Conservation (phyloP, 1,139 yeast species). For the Citeromyces siamensis region DNA sequence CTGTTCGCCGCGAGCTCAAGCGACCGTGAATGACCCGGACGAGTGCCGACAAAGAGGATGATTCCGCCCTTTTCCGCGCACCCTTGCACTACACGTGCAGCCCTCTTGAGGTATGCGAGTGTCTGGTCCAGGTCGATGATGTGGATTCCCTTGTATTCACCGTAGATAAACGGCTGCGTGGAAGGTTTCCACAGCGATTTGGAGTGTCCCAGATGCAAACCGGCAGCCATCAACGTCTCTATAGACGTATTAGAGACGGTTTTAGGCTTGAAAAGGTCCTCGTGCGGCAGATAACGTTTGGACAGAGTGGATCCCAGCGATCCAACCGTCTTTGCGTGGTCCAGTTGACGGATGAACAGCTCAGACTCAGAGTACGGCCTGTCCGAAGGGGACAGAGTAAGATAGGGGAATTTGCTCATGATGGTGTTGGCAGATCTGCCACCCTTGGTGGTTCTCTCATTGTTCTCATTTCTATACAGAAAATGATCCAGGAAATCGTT, state of each 20-base stretch:
- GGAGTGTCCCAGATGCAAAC: slow-evolving; percentile 90
- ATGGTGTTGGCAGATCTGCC: slow-evolving; percentile 5
- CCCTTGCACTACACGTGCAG: slow-evolving; percentile 69
- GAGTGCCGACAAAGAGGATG: slow-evolving; percentile 75
- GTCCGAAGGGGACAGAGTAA: slow-evolving; percentile 20
- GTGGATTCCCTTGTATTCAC: slow-evolving; percentile 80
- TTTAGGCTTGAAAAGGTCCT: slow-evolving; percentile 49
- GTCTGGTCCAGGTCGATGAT: slow-evolving; percentile 86
- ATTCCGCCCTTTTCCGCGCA: slow-evolving; percentile 79
- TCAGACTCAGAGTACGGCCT: slow-evolving; percentile 66
- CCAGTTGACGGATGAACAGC: slow-evolving; percentile 57
- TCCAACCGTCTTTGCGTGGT: slow-evolving; percentile 36
- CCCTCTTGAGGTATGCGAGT: slow-evolving; percentile 59
- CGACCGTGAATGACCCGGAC: slow-evolving; percentile 63
- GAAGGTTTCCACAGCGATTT: slow-evolving; percentile 71
- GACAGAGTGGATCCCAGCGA: slow-evolving; percentile 54
- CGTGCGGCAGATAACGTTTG: slow-evolving; percentile 58
- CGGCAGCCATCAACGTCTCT: slow-evolving; percentile 73
- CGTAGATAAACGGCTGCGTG: slow-evolving; percentile 80
- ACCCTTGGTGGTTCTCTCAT: neutral
- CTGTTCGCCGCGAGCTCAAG: slow-evolving; percentile 74
- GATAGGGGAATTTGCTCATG: slow-evolving; percentile 21
- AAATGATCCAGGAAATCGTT: slow-evolving; percentile 4
- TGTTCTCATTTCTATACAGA: neutral
- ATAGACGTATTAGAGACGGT: slow-evolving; percentile 45